phyloP scores from a whole-genome alignment of 176 grass and related monocot species.

The Paspalum notatum region DNA sequence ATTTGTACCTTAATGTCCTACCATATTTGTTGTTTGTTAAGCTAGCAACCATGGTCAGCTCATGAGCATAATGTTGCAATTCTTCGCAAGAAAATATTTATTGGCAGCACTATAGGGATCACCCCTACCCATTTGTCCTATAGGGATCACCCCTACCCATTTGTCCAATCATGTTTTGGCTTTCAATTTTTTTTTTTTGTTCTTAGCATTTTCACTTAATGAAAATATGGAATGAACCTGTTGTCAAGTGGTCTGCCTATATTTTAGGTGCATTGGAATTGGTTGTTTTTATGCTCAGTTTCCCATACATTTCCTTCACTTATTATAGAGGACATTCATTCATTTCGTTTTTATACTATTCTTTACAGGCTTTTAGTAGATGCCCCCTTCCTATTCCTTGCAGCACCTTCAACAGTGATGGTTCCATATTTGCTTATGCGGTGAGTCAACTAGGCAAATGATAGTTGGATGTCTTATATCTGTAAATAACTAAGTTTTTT shows the following conservation, averaged over 20 bases:
- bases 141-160: neutral
- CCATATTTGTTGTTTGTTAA: constrained; percentile 18
- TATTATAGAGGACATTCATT: constrained; percentile 35
- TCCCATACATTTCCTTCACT: neutral
- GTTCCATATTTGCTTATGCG: constrained; percentile 93
- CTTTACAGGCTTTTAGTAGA: constrained; percentile 75
- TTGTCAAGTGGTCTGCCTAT: neutral
- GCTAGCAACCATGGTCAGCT: neutral
- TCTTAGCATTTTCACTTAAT: constrained; percentile 6
- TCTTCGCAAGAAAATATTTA: neutral
- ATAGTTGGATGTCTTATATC: constrained; percentile 4
- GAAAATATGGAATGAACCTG: neutral
- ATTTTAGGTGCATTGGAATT: neutral
- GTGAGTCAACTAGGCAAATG: constrained; percentile 51
- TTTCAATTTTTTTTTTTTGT: constrained; percentile 2
- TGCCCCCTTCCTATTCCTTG: constrained; percentile 85
- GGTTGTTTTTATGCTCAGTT: constrained; percentile 15
- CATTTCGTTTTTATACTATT: constrained; percentile 11
- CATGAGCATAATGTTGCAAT: constrained; percentile 5
- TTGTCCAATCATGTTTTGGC: neutral
- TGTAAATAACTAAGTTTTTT: neutral
- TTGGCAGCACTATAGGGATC: neutral
- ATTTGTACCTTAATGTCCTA: neutral
- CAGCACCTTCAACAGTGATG: constrained; percentile 92
- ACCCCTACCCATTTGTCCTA: neutral